Percentiles rank a stretch among this genome's conserved stretches.
Conservation (phyloP, 352 stramenopile genomes). For the Globisporangium spiculum region DNA sequence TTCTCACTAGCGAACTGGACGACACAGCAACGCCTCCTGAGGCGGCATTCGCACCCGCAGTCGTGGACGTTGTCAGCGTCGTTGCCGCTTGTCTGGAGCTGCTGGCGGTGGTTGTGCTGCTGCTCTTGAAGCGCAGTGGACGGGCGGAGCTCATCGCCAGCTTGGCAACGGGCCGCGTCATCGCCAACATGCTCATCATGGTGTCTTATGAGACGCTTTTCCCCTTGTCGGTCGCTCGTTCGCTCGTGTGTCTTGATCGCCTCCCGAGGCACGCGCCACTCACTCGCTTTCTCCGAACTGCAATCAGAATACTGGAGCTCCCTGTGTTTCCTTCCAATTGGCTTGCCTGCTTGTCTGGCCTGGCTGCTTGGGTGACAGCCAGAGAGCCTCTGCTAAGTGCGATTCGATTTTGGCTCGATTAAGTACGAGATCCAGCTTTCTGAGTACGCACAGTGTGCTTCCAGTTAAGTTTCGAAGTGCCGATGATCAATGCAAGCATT, state of each 20-base stretch:
- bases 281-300: constrained; percentile 5
- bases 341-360: background rate
- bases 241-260: background rate
- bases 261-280: background rate
- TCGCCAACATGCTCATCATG: constrained; percentile 21
- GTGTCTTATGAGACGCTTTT: background rate
- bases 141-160: background rate
- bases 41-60: background rate
- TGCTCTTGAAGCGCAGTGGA: constrained; percentile 18
- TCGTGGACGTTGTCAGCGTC: constrained; percentile 5
- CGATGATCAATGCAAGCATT: background rate
- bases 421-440: background rate
- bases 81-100: background rate
- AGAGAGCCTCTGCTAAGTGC: background rate
- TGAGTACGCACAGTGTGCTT: background rate
- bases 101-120: background rate
- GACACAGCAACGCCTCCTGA: background rate
- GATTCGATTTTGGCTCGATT: background rate
- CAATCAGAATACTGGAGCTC: background rate
- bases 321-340: background rate
- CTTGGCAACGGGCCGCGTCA: constrained; percentile 2
- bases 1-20: constrained; percentile 13
- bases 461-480: background rate
- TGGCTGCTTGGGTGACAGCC: constrained; percentile 8
- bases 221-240: background rate